Evolutionary conservation across 345 rosid species (phyloP), one percentile per base, ranked within the genome.

Genomic region (Aquilaria yunnanensis): DNA sequence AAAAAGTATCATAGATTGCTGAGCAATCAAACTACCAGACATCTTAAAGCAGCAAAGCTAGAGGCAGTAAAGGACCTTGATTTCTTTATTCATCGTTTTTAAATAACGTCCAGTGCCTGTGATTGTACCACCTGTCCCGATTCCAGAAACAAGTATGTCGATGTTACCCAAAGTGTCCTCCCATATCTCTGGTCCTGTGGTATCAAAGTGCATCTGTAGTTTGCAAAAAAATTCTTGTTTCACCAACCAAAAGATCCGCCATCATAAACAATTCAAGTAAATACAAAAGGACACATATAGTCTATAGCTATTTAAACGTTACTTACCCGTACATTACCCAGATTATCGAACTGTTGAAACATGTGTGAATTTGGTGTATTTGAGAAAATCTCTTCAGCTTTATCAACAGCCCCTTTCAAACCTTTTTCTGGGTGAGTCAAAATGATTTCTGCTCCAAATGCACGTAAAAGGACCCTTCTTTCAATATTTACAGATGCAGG

Each of bases 151-250:
- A 59, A 93, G 75, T 50, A 90, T 73, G 73, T 88, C 92, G 2
- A 90, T 90, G 59, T 68, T 72, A 34, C 88, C 88, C 74, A 78
- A 64, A 54, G 98, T 90, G 76, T 90, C 98, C 67, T 84, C 87
- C 98, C 96, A 93, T 32, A 93, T 88, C 74, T 93, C 98, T 52
- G 96, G 97, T 66, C 98, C 97, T 30, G 97, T 93, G 57, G 90
- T 87, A 71, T 93, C 94, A 63, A 85, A 90, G 72, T 92, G 97
- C 41, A 85, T 74, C 97, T 92, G 83, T 75, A 78, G 60, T 69
- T 70, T 59, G 59, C 37, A 52, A 50, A 68, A 50, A 10, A 51
- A 45, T 61, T 12, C 10, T 61, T 61, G 11, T 34, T 23, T 57
- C 9, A 52, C 31, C 37, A 56, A 16, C 51, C 13, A 29, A 37